Evolutionary conservation across 2,329 filamentous ascomycete genomes (phyloP).

Genomic region (Fusarium avenaceum): DNA sequence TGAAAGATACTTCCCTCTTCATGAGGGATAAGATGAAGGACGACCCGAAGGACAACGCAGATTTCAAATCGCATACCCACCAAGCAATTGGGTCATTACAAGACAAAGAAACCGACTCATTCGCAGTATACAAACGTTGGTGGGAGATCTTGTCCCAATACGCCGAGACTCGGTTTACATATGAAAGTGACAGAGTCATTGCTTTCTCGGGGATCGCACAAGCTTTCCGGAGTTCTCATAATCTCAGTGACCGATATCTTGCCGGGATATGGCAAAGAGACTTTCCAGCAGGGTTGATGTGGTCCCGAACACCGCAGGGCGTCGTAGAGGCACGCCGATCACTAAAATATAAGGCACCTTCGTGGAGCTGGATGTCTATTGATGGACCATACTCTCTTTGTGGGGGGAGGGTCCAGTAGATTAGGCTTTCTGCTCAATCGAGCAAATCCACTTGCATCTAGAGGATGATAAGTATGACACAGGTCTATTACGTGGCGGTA

Average conservation of each 20-base stretch:
- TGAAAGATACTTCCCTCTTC: neutral
- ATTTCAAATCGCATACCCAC: no score
- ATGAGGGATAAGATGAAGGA: no score
- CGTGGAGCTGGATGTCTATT: neutral
- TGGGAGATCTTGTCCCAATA: neutral
- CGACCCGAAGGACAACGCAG: no score
- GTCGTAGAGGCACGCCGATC: neutral
- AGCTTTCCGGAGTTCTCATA: neutral
- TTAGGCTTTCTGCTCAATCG: neutral
- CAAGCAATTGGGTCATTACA: no score
- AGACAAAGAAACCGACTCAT: no score
- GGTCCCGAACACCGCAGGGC: no score
- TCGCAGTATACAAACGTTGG: neutral
- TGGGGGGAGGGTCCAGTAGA: no score
- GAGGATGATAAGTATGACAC: neutral
- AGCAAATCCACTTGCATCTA: neutral
- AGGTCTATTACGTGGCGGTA: neutral
- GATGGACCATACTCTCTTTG: neutral
- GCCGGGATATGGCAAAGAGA: neutral
- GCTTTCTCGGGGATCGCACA: neutral
- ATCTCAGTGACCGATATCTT: neutral
- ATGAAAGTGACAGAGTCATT: neutral
- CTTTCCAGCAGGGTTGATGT: neutral
- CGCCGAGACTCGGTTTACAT: neutral
- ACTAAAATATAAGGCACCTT: neutral